Evolutionary conservation across 1,284 basidiomycete genomes (phyloP).

Genomic region (Anthracocystis panici-leucophaei): DNA sequence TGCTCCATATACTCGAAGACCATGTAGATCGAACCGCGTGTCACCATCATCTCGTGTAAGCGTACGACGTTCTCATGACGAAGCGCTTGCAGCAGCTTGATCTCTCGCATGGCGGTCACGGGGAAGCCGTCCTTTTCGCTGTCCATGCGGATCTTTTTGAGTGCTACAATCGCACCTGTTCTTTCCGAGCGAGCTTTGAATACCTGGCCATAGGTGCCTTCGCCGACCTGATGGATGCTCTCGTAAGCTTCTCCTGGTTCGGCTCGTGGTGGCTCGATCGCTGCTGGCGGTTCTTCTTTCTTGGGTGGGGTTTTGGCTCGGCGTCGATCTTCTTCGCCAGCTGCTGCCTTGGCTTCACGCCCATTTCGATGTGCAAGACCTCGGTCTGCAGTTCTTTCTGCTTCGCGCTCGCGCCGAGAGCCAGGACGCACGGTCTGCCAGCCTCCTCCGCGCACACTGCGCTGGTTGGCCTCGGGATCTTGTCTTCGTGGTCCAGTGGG

Average conservation of each 20-base stretch:
- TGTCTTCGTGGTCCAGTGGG: constrained; percentile 31
- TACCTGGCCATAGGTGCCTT: constrained; percentile 99
- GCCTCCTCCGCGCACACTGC: constrained; percentile 35
- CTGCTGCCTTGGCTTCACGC: constrained; percentile 4
- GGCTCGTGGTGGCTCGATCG: constrained; percentile 24
- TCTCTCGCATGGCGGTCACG: constrained; percentile 98
- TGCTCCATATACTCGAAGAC: constrained; percentile 99
- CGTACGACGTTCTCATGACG: constrained; percentile 89
- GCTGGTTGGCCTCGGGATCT: constrained; percentile 25
- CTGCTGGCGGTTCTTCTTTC: not conserved
- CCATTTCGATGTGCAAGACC: constrained; percentile 9
- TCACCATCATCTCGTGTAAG: constrained; percentile 97
- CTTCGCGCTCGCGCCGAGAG: constrained; percentile 17
- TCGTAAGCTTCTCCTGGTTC: constrained; percentile 77
- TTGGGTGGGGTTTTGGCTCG: not conserved
- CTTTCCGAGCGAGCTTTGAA: constrained; percentile 92
- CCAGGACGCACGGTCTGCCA: constrained; percentile 44
- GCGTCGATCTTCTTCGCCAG: not conserved
- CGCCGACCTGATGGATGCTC: constrained; percentile 92
- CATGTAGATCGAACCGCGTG: constrained; percentile 89
- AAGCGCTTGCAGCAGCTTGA: constrained; percentile 93
- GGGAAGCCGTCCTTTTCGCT: constrained; percentile 97
- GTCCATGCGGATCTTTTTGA: constrained; percentile 99
- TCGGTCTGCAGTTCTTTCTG: not conserved
- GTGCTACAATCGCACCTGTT: constrained; percentile 82